Percentiles rank a stretch among this genome's conserved stretches.
Conservation (phyloP, 768 basidiomycete species). For the Termitomyces titanicus region DNA sequence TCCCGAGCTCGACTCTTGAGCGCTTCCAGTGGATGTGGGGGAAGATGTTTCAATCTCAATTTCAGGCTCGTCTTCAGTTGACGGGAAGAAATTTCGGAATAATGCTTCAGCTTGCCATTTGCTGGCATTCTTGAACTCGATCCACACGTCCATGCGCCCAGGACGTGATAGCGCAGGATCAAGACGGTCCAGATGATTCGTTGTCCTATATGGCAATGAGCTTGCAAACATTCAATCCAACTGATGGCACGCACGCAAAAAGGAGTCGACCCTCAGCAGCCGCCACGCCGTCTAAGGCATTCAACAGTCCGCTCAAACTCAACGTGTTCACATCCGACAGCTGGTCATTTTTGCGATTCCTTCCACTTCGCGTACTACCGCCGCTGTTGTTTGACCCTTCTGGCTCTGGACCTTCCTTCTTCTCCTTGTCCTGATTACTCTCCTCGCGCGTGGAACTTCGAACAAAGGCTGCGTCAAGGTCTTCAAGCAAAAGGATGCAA, state of each 20-base stretch:
- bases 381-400: conserved; percentile 19
- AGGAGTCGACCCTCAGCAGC: conserved; percentile 85
- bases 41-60: conserved; percentile 24
- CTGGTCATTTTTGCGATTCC: conserved; percentile 45
- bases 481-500: conserved; percentile 86
- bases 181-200: conserved; percentile 87
- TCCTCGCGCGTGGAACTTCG: conserved; percentile 68
- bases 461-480: conserved; percentile 87
- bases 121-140: conserved; percentile 85
- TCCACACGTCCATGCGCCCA: conserved; percentile 90
- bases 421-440: conserved; percentile 31
- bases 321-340: conserved; percentile 79
- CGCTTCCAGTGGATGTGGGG: neutral
- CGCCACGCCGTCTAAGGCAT: conserved; percentile 83
- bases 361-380: conserved; percentile 16
- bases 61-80: conserved; percentile 46
- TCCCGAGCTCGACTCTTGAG: neutral
- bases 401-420: conserved; percentile 23
- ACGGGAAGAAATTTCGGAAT: conserved; percentile 91
- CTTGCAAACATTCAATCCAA: neutral
- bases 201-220: conserved; percentile 49
- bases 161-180: conserved; percentile 91
- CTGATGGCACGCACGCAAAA: conserved; percentile 75
- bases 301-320: conserved; percentile 76
- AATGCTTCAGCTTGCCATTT: conserved; percentile 83